Evolutionary conservation across 257 asterid species (phyloP).

Genomic region (Solanum tarapatanum): DNA sequence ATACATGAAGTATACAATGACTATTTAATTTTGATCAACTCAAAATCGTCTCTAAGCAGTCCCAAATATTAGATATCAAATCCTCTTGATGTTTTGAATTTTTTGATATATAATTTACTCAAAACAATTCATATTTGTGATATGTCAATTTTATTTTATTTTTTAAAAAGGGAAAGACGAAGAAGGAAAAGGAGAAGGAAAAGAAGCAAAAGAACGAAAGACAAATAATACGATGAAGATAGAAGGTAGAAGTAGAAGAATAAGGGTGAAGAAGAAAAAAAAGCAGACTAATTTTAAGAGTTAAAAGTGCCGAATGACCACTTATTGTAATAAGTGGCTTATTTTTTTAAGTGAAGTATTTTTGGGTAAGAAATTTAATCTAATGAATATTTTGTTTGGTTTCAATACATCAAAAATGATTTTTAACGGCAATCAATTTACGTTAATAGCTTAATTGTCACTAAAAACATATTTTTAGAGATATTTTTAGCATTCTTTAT

Average conservation of each 20-base stretch:
- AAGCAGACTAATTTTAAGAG: not conserved
- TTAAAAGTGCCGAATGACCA: not conserved
- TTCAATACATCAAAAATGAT: no score
- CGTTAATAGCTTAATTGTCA: no score
- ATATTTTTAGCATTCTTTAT: no score
- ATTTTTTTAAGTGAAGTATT: no score
- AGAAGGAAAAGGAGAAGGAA: not conserved
- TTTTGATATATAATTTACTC: not conserved
- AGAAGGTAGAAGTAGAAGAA: not conserved
- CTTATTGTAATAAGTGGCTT: not conserved
- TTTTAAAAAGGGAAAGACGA: not conserved
- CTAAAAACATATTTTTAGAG: no score
- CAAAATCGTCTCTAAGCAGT: not conserved
- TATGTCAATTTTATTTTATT: no score
- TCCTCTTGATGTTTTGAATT: not conserved
- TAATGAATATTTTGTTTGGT: not conserved
- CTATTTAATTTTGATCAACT: no score
- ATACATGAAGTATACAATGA: no score
- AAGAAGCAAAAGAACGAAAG: no score
- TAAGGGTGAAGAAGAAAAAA: not conserved
- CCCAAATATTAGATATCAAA: not conserved
- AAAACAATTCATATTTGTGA: no score
- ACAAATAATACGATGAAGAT: no score
- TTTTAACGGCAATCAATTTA: no score
- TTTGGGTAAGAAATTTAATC: not conserved